Evolutionary conservation across 1,284 basidiomycete species (phyloP).

Genomic region (Ganoderma sinense): DNA sequence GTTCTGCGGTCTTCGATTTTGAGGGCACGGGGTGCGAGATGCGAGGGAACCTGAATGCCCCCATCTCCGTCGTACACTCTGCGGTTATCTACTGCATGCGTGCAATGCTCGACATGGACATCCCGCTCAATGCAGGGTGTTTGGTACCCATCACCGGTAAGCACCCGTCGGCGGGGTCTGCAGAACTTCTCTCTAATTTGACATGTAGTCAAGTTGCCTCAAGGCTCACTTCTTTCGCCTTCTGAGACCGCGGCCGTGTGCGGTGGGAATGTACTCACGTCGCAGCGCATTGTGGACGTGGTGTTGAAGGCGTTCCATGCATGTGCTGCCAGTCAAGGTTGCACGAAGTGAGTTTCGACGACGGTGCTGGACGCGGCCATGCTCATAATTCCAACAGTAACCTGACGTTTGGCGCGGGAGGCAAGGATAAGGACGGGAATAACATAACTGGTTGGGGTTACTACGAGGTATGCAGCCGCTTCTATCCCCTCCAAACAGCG

Average conservation of each 20-base stretch:
- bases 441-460: slow-evolving; percentile 90
- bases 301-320: slow-evolving; percentile 94
- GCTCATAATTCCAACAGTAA: slow-evolving; percentile 59
- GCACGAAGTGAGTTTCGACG: slow-evolving; percentile 75
- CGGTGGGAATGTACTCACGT: slow-evolving; percentile 93
- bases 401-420: slow-evolving; percentile 90
- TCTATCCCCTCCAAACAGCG: background rate
- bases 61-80: slow-evolving; percentile 89
- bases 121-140: slow-evolving; percentile 94
- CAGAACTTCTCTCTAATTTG: slow-evolving; percentile 8
- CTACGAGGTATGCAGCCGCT: slow-evolving; percentile 72
- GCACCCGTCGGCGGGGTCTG: slow-evolving; percentile 32
- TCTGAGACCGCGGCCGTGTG: slow-evolving; percentile 91
- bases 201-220: slow-evolving; percentile 77
- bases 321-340: slow-evolving; percentile 93
- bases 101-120: slow-evolving; percentile 91
- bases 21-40: slow-evolving; percentile 90
- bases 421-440: slow-evolving; percentile 84
- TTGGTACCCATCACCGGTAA: slow-evolving; percentile 80
- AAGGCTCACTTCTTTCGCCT: slow-evolving; percentile 82
- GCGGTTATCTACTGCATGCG: slow-evolving; percentile 97
- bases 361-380: background rate
- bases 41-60: slow-evolving; percentile 90
- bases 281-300: slow-evolving; percentile 94
- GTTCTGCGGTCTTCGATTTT: slow-evolving; percentile 92